These are phyloP conservation scores for Pueraria montana DNA, from an alignment of 306 rosid species.

Conservation along the genomic window DNA sequence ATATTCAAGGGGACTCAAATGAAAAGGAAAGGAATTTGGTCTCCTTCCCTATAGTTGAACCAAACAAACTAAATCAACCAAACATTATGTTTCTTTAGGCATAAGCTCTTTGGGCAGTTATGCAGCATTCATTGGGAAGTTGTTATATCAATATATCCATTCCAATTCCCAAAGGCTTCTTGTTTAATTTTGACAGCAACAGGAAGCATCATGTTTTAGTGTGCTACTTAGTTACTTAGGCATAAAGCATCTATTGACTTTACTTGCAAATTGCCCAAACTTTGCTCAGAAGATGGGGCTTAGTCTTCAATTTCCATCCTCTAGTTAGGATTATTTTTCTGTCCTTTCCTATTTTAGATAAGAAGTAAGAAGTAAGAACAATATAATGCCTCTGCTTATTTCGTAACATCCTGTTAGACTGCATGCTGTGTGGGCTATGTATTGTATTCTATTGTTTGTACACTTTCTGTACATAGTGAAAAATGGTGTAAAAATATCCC, in stretches of 20 bases:
- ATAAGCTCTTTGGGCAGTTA: conserved; percentile 69
- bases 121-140: conserved; percentile 75
- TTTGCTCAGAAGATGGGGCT: neutral
- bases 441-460: neutral
- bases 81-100: conserved; percentile 36
- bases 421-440: neutral
- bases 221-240: neutral
- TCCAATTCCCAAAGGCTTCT: neutral
- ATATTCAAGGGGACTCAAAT: neutral
- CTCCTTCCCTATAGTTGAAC: neutral
- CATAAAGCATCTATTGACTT: conserved; percentile 3
- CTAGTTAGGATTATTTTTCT: neutral
- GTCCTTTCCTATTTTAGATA: neutral
- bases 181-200: neutral
- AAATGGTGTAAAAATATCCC: neutral
- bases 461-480: neutral
- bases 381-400: neutral
- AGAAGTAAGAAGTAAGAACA: neutral
- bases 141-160: conserved; percentile 27
- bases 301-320: neutral
- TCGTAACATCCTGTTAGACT: neutral
- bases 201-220: conserved; percentile 12
- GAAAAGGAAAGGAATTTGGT: neutral
- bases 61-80: neutral
- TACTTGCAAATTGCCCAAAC: conserved; percentile 3